Percentiles rank a stretch among this genome's conserved stretches.
Conservation (phyloP, 345 rosid species). For the Balakata baccata region DNA sequence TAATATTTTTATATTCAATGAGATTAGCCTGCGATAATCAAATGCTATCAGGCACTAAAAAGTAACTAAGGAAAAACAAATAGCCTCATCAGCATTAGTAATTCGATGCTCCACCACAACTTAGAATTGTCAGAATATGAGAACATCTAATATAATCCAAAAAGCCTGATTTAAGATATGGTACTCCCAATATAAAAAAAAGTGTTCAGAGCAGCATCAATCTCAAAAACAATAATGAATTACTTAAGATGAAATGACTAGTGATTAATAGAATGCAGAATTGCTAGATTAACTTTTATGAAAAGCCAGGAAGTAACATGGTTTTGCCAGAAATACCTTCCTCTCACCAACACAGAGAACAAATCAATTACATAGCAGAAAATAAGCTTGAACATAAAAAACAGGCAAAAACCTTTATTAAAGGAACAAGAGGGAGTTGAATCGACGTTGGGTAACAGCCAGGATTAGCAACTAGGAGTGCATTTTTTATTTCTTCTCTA, state of each 20-base stretch:
- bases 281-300: not conserved
- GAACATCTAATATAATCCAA: not conserved
- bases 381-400: constrained; percentile 13
- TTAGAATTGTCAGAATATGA: not conserved
- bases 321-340: not conserved
- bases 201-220: not conserved
- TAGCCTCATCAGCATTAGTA: not conserved
- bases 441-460: constrained; percentile 97
- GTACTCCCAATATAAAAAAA: not conserved
- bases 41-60: constrained; percentile 7
- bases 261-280: not conserved
- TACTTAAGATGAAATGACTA: not conserved
- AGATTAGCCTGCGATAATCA: constrained; percentile 62
- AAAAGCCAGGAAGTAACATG: not conserved
- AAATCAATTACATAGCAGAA: not conserved
- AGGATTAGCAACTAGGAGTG: constrained; percentile 89
- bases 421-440: constrained; percentile 93
- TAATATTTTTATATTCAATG: constrained; percentile 57
- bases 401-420: constrained; percentile 55
- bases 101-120: not conserved
- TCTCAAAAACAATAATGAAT: not conserved
- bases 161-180: not conserved
- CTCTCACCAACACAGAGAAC: not conserved
- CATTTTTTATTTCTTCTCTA: constrained; percentile 61
- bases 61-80: not conserved